Conservation (phyloP, 306 rosid species). For the Canavalia gladiata region DNA sequence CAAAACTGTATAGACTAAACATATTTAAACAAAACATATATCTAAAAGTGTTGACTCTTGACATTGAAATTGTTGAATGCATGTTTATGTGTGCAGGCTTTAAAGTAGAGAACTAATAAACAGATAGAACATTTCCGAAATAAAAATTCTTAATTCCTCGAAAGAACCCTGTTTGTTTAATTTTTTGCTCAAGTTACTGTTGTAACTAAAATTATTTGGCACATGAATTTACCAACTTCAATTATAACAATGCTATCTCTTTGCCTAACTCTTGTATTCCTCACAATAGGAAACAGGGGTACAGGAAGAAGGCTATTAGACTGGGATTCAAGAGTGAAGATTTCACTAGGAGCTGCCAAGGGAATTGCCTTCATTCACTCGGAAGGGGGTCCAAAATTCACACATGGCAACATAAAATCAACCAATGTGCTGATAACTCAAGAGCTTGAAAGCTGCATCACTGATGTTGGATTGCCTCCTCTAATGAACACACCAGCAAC, state of each 20-base stretch:
- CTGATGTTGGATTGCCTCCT: constrained; percentile 72
- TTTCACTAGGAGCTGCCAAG: constrained; percentile 65
- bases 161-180: neutral
- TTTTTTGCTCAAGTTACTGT: neutral
- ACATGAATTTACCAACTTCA: constrained; percentile 6
- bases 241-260: neutral
- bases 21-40: too few species aligned
- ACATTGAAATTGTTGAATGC: neutral
- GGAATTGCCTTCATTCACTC: constrained; percentile 79
- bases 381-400: constrained; percentile 60
- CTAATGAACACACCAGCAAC: constrained; percentile 67
- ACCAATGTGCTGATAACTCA: constrained; percentile 73
- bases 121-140: constrained; percentile 5
- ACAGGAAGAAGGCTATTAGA: constrained; percentile 68
- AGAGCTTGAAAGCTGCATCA: constrained; percentile 69
- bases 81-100: neutral
- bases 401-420: constrained; percentile 85
- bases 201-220: neutral
- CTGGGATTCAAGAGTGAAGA: constrained; percentile 81
- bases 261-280: constrained; percentile 29
- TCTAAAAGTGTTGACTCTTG: neutral
- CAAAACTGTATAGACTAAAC: too few species aligned
- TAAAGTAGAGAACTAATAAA: neutral
- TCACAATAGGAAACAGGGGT: constrained; percentile 64
- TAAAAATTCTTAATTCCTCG: too few species aligned